phyloP scores from a whole-genome alignment of 78 protist species.

The Dictyostelium firmibasis region DNA sequence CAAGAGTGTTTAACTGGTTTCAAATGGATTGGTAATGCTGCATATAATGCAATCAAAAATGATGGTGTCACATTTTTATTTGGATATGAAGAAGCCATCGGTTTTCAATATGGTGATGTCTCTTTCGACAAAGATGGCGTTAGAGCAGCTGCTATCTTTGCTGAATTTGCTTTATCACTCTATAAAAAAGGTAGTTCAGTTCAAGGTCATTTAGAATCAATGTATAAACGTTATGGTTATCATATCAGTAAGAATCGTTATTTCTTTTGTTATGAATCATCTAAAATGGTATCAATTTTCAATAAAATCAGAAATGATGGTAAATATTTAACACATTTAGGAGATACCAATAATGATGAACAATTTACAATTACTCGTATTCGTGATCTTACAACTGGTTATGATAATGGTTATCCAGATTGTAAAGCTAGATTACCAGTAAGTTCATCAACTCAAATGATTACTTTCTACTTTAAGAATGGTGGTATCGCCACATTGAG shows the following conservation, averaged over 20 bases:
- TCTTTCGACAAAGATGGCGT: slow-evolving; percentile 98
- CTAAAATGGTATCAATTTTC: slow-evolving; percentile 84
- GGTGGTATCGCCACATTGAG: slow-evolving; percentile 95
- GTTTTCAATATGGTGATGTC: slow-evolving; percentile 90
- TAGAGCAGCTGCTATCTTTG: slow-evolving; percentile 88
- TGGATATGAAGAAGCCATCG: slow-evolving; percentile 82
- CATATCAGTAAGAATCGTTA: slow-evolving; percentile 83
- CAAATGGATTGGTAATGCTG: slow-evolving; percentile 98
- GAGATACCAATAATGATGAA: not conserved
- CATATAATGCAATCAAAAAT: slow-evolving; percentile 65
- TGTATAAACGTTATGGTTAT: slow-evolving; percentile 78
- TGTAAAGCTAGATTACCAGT: slow-evolving; percentile 73
- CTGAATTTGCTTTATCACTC: slow-evolving; percentile 84
- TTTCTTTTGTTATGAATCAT: slow-evolving; percentile 89
- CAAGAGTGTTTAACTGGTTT: slow-evolving; percentile 98
- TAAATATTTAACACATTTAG: not conserved
- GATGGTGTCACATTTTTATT: slow-evolving; percentile 86
- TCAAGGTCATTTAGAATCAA: slow-evolving; percentile 62
- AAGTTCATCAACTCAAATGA: slow-evolving; percentile 87
- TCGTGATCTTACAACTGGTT: slow-evolving; percentile 93
- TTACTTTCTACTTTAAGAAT: slow-evolving; percentile 95
- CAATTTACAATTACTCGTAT: slow-evolving; percentile 6
- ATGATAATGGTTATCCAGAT: slow-evolving; percentile 69
- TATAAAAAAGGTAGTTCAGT: slow-evolving; percentile 64
- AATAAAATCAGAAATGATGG: slow-evolving; percentile 77